These are phyloP conservation scores for Xylaria arbuscula DNA, from an alignment of 2,329 filamentous ascomycete genomes.

Conservation along the genomic window DNA sequence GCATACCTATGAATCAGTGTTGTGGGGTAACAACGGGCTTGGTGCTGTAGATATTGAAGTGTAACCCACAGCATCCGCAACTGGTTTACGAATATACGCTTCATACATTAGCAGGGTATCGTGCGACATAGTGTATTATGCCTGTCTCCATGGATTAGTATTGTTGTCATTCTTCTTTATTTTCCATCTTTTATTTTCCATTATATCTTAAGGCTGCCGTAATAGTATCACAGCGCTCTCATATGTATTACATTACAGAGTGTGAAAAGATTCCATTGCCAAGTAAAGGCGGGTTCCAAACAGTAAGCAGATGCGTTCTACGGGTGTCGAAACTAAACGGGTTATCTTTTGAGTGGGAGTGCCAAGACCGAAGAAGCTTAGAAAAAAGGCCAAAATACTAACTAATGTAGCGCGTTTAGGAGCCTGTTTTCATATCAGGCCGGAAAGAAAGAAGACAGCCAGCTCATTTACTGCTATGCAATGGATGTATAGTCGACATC, in stretches of 20 bases:
- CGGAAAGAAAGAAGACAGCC: no score
- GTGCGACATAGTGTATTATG: slow-evolving; percentile 5
- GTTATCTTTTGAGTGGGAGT: slow-evolving; percentile 32
- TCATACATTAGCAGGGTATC: slow-evolving; percentile 6
- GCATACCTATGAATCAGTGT: slow-evolving; percentile 1
- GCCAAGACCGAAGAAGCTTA: slow-evolving; percentile 28
- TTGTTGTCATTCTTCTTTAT: no score
- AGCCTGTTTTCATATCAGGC: slow-evolving; percentile 7
- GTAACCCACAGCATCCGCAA: slow-evolving; percentile 16
- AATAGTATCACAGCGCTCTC: not conserved
- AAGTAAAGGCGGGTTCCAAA: slow-evolving; percentile 26
- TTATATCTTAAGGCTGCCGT: no score
- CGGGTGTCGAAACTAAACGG: slow-evolving; percentile 24
- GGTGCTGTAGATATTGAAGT: slow-evolving; percentile 2
- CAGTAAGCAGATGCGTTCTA: slow-evolving; percentile 33
- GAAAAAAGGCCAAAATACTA: slow-evolving; percentile 3
- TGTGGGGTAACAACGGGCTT: slow-evolving; percentile 8
- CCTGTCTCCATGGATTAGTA: not conserved
- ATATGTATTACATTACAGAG: slow-evolving; percentile 15
- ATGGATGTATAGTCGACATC: not conserved
- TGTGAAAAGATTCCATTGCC: slow-evolving; percentile 7
- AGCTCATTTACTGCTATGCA: not conserved
- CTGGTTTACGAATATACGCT: not conserved
- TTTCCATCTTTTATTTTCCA: no score
- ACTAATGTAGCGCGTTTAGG: slow-evolving; percentile 21